A percentile compares a stretch with the other conserved stretches of the same genome.
Evolutionary conservation across 257 asterid genomes (phyloP).

Genomic region (Coffea eugenioides): DNA sequence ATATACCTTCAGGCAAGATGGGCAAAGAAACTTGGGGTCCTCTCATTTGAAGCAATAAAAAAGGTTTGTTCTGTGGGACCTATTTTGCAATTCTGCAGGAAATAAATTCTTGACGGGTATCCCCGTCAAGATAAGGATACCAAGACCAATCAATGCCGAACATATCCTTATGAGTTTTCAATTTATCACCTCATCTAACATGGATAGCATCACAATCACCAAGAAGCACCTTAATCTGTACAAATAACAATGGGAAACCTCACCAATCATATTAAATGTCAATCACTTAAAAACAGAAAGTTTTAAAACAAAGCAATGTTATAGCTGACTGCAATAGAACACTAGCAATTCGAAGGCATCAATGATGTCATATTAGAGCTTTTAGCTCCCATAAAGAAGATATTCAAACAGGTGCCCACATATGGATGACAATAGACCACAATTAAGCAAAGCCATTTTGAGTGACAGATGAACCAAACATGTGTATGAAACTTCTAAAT

Average conservation of each 20-base stretch:
- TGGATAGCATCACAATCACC: conserved; percentile 96
- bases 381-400: neutral
- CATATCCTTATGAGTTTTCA: conserved; percentile 87
- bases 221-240: conserved; percentile 70
- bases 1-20: too few relatives aligned
- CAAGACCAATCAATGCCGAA: conserved; percentile 66
- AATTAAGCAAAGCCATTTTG: too few relatives aligned
- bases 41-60: conserved; percentile 89
- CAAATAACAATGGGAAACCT: conserved; percentile 1
- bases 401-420: too few relatives aligned
- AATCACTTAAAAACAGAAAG: neutral
- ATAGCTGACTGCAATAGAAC: neutral
- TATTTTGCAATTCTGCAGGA: conserved; percentile 75
- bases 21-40: conserved; percentile 50
- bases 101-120: conserved; percentile 83
- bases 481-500: too few relatives aligned
- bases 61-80: conserved; percentile 80
- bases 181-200: conserved; percentile 89
- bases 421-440: too few relatives aligned
- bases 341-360: neutral
- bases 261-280: neutral
- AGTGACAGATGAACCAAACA: too few relatives aligned
- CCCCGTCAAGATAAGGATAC: conserved; percentile 93
- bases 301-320: neutral
- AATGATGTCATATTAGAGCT: neutral